phyloP scores from a whole-genome alignment of 1,139 yeast genomes.

The Suhomyces coccinellae region DNA sequence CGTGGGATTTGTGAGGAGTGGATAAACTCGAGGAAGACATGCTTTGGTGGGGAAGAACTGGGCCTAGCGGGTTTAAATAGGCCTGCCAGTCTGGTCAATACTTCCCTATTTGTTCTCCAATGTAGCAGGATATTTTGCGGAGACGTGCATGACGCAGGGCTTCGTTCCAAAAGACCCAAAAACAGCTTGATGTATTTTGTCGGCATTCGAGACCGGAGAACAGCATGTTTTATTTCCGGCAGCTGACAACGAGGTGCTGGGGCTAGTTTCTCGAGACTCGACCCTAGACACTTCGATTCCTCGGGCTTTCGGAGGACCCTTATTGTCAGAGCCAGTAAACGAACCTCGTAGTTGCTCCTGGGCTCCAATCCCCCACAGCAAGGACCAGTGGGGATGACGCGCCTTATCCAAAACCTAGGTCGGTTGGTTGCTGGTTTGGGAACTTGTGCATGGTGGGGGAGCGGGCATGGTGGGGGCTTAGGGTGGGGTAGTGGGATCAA shows the following conservation, averaged over 20 bases:
- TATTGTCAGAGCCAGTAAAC: too few species aligned
- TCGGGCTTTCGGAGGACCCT: too few species aligned
- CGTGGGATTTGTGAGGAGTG: background rate
- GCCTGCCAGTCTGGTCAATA: background rate
- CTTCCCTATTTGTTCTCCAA: background rate
- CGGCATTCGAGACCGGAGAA: background rate
- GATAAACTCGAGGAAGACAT: conserved; percentile 2
- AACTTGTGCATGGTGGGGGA: background rate
- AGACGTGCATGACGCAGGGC: background rate
- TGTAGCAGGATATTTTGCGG: background rate
- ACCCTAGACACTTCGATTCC: too few species aligned
- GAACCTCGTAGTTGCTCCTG: background rate
- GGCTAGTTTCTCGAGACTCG: too few species aligned
- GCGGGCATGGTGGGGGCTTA: background rate
- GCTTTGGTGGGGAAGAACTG: background rate
- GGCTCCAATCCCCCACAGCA: background rate
- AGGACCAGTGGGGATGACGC: background rate
- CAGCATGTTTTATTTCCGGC: background rate
- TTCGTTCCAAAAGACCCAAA: background rate
- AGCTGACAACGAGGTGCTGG: too few species aligned
- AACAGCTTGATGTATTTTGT: background rate
- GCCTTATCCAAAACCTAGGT: background rate
- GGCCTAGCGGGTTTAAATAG: background rate
- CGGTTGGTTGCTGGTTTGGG: background rate
- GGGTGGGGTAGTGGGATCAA: too few species aligned